Base-by-base conservation (phyloP, 805 yeast genomes). In the Brettanomyces custersianus region DNA sequence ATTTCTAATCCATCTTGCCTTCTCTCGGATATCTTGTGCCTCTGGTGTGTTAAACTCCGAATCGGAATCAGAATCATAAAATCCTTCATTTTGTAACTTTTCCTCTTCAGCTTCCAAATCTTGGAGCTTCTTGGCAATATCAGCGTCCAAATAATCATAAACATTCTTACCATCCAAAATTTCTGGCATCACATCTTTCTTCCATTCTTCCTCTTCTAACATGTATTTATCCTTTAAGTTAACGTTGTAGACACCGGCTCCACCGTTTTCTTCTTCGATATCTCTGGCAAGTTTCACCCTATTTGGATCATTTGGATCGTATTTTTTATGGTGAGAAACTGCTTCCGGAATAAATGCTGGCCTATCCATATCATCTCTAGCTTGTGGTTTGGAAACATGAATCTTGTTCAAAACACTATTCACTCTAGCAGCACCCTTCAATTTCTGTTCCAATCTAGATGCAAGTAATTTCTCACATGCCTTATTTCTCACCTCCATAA, bases 71-170 rank as follows among this genome's bases (percentile, higher is more conserved):
- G 94, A 80, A 49, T 86, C 94, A 61, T 92, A 92, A 68, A 92
- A 92, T 21, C 99, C 99, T 65, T 88, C 95, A 33, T 72, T 63
- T 63, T 90, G 95, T 51, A 92, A 74, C 58, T 79, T 74, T 62
- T 90, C 97, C 66, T 92, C 99, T 65, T 92, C 99, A 44, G 83
- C 96, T 65, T 92, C 99, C 45, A 92, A 69, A 13, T 95, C 95
- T 63, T 86, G 86, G 56, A 92, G 72, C 65, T 92, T 92, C 46
- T 85, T 81, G 33, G 87, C 82, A 55, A 92, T 92, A 49, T 92
- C 98, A 29, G 95, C 86, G 54, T 92, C 99, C 59, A 92, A 72
- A 80, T 83, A 92, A 63, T 92, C 99, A 64, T 87, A 90, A 40
- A 92, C 96, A 57, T 92, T 92, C 67, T 77, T 82, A 64, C 99